These are phyloP conservation scores for Diphasiastrum complanatum DNA, from an alignment of 83 land plant genomes.

Conservation along the genomic window DNA sequence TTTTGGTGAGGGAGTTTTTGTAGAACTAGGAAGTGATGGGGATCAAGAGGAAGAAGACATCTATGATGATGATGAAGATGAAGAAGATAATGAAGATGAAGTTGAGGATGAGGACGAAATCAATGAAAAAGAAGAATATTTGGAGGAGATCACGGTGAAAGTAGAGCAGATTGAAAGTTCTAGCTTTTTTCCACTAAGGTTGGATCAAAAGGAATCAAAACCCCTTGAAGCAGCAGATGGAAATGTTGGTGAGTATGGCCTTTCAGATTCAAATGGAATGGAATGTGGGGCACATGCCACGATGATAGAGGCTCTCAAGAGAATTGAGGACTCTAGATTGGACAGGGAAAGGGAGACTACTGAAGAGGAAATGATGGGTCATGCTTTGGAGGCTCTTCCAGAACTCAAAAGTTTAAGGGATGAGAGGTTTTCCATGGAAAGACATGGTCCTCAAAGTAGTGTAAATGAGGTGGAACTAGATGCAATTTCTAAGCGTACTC, in stretches of 20 bases:
- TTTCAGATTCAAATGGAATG: too few relatives aligned
- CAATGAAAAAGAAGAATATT: constrained; percentile 4
- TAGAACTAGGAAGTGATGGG: constrained; percentile 14
- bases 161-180: too few relatives aligned
- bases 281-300: too few relatives aligned
- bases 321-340: background rate
- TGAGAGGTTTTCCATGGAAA: background rate
- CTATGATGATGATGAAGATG: constrained; percentile 6
- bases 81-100: constrained; percentile 2
- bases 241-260: too few relatives aligned
- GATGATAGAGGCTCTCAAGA: too few relatives aligned
- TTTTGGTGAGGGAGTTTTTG: constrained; percentile 4
- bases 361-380: constrained; percentile 17
- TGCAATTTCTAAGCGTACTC: constrained; percentile 83
- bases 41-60: constrained; percentile 18
- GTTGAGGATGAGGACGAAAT: background rate
- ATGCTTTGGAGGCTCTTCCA: constrained; percentile 33
- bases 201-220: too few relatives aligned
- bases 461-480: constrained; percentile 48
- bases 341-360: constrained; percentile 1
- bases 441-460: constrained; percentile 6
- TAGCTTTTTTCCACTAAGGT: too few relatives aligned
- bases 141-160: too few relatives aligned
- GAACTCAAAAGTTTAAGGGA: constrained; percentile 26
- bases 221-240: too few relatives aligned